Conservation (phyloP, 2,329 filamentous ascomycete species). For the Cryphonectria japonica region DNA sequence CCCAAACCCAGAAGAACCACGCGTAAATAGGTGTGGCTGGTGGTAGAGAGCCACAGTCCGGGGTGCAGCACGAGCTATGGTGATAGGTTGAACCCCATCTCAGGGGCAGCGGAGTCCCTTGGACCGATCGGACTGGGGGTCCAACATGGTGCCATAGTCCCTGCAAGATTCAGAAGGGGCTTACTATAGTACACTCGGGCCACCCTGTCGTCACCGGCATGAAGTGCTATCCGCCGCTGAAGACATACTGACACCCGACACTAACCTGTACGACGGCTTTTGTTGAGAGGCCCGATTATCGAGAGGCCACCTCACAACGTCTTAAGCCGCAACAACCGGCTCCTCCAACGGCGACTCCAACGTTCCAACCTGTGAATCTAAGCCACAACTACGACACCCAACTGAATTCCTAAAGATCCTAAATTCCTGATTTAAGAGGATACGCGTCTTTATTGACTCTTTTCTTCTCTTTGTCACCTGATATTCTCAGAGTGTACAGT, state of each 20-base stretch:
- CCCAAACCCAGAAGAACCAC: neutral
- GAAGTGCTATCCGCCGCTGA: conserved; percentile 3
- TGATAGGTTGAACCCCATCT: neutral
- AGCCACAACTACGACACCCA: neutral
- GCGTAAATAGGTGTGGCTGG: conserved; percentile 10
- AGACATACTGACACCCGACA: neutral
- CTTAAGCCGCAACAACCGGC: neutral
- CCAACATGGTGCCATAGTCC: neutral
- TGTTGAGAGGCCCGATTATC: neutral
- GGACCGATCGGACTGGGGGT: neutral
- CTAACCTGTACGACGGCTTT: neutral
- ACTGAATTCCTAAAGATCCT: conserved; percentile 2
- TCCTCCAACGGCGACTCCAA: neutral
- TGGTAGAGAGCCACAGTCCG: conserved; percentile 4
- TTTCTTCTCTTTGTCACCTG: neutral
- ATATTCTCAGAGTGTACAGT: neutral
- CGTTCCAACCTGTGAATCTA: neutral
- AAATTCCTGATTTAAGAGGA: neutral
- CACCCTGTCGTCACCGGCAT: conserved; percentile 9
- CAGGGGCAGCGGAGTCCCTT: neutral
- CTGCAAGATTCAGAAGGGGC: neutral
- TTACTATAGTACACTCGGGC: neutral
- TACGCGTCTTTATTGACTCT: neutral
- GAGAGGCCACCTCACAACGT: conserved; percentile 16
- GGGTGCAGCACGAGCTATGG: neutral